phyloP scores from a whole-genome alignment of 805 yeast species.

The Wickerhamomyces bisporus region DNA sequence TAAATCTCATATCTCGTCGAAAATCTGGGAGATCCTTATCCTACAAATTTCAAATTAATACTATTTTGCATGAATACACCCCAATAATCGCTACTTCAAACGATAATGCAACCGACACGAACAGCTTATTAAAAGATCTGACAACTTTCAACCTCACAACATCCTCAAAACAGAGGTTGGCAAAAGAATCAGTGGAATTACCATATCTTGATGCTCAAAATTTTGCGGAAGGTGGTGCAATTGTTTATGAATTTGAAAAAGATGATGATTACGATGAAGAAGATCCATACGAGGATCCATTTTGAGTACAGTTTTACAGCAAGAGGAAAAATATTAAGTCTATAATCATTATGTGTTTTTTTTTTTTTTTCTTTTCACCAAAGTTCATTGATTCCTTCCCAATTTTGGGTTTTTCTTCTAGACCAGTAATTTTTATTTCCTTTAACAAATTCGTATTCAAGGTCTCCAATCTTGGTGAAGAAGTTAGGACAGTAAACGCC shows the following conservation, averaged over 20 bases:
- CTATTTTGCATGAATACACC: conserved; percentile 37
- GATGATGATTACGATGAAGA: conserved; percentile 98
- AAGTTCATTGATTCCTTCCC: conserved; percentile 50
- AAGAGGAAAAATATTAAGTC: too few species aligned
- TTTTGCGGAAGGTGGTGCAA: conserved; percentile 83
- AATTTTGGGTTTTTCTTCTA: conserved; percentile 57
- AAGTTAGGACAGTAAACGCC: conserved; percentile 52
- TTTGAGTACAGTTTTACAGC: too few species aligned
- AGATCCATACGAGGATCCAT: conserved; percentile 96
- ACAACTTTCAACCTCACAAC: conserved; percentile 87
- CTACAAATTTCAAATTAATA: conserved; percentile 50
- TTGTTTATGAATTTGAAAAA: conserved; percentile 90
- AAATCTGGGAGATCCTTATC: conserved; percentile 77
- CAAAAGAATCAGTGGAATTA: conserved; percentile 78
- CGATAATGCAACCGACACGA: conserved; percentile 37
- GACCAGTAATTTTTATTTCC: conserved; percentile 77
- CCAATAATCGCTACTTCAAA: conserved; percentile 20
- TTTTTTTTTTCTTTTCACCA: conserved; percentile 38
- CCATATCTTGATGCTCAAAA: conserved; percentile 90
- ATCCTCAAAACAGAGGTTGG: conserved; percentile 66
- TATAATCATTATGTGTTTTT: neutral
- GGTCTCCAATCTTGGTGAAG: conserved; percentile 39
- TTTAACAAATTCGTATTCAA: conserved; percentile 48
- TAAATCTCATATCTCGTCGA: conserved; percentile 61
- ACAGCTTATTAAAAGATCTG: conserved; percentile 56